Evolutionary conservation across 768 basidiomycete genomes (phyloP).

Genomic region (Hericium alpestre): DNA sequence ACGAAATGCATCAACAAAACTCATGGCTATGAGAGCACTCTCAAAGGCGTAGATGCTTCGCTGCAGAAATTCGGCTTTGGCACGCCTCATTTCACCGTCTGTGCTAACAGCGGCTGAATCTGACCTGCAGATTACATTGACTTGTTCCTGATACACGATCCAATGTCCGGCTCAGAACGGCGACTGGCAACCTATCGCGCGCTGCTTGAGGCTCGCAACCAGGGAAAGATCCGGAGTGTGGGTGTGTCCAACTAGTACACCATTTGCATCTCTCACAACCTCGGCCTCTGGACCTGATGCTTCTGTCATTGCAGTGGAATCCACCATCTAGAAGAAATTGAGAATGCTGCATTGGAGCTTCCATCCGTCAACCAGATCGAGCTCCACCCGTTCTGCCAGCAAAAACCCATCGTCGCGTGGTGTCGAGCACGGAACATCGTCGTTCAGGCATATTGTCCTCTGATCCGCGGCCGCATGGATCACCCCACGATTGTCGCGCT

Average conservation of each 20-base stretch:
- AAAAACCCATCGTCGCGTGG: constrained; percentile 29
- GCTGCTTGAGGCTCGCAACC: constrained; percentile 45
- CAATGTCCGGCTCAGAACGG: constrained; percentile 48
- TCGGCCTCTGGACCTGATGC: too few relatives aligned
- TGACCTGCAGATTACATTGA: constrained; percentile 17
- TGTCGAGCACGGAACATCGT: constrained; percentile 51
- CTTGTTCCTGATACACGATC: constrained; percentile 66
- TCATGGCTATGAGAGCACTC: constrained; percentile 5
- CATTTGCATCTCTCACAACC: too few relatives aligned
- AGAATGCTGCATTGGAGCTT: constrained; percentile 44
- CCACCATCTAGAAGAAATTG: constrained; percentile 69
- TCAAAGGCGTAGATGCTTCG: constrained; percentile 5
- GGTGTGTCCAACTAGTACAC: constrained; percentile 80
- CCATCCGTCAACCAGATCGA: constrained; percentile 80
- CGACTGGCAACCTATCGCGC: constrained; percentile 66
- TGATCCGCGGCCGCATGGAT: constrained; percentile 41
- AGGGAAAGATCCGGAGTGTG: constrained; percentile 58
- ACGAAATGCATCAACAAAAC: constrained; percentile 11
- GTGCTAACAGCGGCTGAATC: background rate
- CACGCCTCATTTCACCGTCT: background rate
- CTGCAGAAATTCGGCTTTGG: constrained; percentile 1
- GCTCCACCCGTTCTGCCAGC: constrained; percentile 68
- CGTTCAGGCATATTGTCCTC: constrained; percentile 69
- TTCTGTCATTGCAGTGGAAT: constrained; percentile 34
- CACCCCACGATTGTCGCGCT: constrained; percentile 42